phyloP scores from a whole-genome alignment of 192 early-diverging fungal genomes.

The Rhizophlyctis rosea region DNA sequence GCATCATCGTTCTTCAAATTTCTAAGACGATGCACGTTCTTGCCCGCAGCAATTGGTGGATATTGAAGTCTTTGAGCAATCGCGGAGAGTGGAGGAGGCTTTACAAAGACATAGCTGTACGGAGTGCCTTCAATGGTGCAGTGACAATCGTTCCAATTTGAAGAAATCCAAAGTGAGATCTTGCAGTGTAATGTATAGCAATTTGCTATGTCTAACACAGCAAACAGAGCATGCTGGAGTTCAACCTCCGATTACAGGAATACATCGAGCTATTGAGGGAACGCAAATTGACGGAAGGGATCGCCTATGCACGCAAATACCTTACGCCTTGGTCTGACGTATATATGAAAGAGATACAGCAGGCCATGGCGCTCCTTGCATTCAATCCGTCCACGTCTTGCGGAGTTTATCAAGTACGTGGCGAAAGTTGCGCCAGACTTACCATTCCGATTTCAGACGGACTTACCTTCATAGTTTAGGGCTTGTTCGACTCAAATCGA shows the following conservation, averaged over 20 bases:
- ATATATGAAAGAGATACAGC: constrained; percentile 77
- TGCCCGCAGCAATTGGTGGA: constrained; percentile 92
- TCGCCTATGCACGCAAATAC: constrained; percentile 84
- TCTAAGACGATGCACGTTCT: no score
- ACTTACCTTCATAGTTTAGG: constrained; percentile 36
- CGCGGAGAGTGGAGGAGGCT: constrained; percentile 75
- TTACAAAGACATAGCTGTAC: constrained; percentile 74
- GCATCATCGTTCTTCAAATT: no score
- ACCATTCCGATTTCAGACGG: not conserved
- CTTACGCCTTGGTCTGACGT: constrained; percentile 72
- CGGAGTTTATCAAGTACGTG: constrained; percentile 70
- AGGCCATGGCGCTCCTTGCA: constrained; percentile 87
- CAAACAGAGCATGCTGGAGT: constrained; percentile 87
- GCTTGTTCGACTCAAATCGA: constrained; percentile 63
- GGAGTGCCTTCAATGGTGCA: constrained; percentile 91
- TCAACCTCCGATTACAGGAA: constrained; percentile 93
- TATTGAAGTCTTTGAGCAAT: constrained; percentile 83
- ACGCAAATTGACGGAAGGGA: constrained; percentile 65
- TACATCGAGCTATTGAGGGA: constrained; percentile 83
- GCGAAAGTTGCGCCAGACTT: not conserved
- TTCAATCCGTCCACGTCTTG: constrained; percentile 76
- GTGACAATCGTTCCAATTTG: constrained; percentile 82
- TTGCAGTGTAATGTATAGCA: not conserved
- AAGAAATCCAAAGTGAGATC: constrained; percentile 79
- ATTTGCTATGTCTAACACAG: not conserved